Base-by-base conservation (phyloP, 768 basidiomycete species). In the Suillus tomentosus region DNA sequence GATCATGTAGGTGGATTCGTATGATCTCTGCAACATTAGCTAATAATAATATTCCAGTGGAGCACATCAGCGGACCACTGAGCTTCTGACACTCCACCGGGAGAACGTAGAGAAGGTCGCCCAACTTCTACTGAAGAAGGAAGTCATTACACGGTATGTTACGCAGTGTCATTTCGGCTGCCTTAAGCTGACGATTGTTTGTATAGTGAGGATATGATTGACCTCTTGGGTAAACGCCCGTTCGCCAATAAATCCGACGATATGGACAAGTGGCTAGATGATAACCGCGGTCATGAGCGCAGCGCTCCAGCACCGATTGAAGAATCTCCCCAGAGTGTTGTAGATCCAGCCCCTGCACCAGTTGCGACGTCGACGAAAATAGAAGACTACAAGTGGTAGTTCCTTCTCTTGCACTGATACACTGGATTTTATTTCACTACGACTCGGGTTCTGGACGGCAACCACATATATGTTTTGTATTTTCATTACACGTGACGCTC, bases 181-280 rank as follows among this genome's bases (percentile, higher is more conserved):
- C 50, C 15, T 40, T 37, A 27, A 62, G 59, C 70, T 42, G 37
- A 34, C 66, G 27, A 57, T 63, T 64, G 19, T 22, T 31, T 53
- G 4, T 62, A 59, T 69, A 94, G 93, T 59, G 92, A 93, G 83
- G 91, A 94, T 72, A 95, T 95, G 93, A 91, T 92, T 65, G 71
- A 81, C 47, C 82, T 94, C 19, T 84, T 95, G 47, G 93, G 94
- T 58, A 91, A 90, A 72, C 87, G 93, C 59, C 92, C 93, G 31
- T 95, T 95, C 70, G 77, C 73, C n/a, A 86, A 86, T 67, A 84
- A 85, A 64, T 80, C 85, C 31, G 95, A 96, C 73, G 94, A 96
- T 68, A 97, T 98, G 96, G 95, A 97, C 79, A 92, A 91, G 74
- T 96, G 95, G 91, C 84, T 96, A n/a, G 94, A 96, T 71, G 85